A percentile compares a stretch with the other conserved stretches of the same genome.
phyloP scores from a whole-genome alignment of 345 rosid genomes.

The Boechera stricta region DNA sequence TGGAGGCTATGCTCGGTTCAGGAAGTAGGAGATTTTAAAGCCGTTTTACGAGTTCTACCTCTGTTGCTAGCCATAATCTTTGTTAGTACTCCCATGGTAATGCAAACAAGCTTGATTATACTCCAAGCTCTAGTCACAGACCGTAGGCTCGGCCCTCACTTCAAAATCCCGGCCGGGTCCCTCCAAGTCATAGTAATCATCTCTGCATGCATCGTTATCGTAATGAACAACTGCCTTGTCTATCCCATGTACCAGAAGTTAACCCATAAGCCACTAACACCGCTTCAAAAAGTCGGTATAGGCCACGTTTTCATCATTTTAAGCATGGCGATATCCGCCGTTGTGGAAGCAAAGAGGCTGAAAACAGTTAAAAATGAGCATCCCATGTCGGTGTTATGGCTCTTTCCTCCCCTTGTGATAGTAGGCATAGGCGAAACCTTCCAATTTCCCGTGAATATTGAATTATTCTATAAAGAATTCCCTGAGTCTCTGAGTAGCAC shows the following conservation, averaged over 20 bases:
- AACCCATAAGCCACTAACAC: slow-evolving; percentile 24
- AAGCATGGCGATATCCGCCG: slow-evolving; percentile 46
- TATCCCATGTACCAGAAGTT: slow-evolving; percentile 50
- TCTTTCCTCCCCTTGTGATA: slow-evolving; percentile 56
- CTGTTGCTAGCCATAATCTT: slow-evolving; percentile 47
- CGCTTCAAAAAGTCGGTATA: slow-evolving; percentile 53
- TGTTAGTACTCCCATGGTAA: slow-evolving; percentile 44
- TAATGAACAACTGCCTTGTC: slow-evolving; percentile 44
- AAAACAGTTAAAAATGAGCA: slow-evolving; percentile 25
- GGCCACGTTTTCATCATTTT: slow-evolving; percentile 53
- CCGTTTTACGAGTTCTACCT: slow-evolving; percentile 51
- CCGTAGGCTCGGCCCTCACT: slow-evolving; percentile 50
- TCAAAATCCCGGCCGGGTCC: slow-evolving; percentile 58
- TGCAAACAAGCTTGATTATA: slow-evolving; percentile 45
- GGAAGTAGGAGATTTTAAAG: slow-evolving; percentile 71
- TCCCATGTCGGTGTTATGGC: slow-evolving; percentile 56
- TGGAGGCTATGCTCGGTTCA: slow-evolving; percentile 58
- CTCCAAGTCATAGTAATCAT: slow-evolving; percentile 41
- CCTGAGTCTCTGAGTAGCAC: slow-evolving; percentile 50
- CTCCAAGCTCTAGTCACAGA: slow-evolving; percentile 62
- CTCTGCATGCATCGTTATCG: slow-evolving; percentile 40
- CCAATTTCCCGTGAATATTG: slow-evolving; percentile 54
- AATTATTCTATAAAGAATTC: slow-evolving; percentile 58
- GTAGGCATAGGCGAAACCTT: slow-evolving; percentile 61
- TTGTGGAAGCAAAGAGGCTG: slow-evolving; percentile 57